Evolutionary conservation across 2,329 filamentous ascomycete genomes (phyloP), one percentile per base, ranked within the genome.

Genomic region (Sarocladium strictum): DNA sequence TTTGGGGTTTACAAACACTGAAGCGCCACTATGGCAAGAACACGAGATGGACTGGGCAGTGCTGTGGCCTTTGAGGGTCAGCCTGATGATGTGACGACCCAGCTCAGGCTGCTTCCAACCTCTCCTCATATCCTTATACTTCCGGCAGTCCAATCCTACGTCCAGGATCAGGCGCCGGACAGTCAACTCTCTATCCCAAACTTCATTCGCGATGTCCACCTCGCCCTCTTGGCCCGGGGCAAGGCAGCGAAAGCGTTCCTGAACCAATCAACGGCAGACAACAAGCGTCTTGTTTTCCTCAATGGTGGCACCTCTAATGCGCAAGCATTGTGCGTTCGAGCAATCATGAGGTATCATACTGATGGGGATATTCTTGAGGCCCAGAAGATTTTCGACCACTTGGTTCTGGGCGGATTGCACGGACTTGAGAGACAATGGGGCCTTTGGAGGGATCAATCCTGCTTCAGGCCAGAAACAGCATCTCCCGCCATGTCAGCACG

Each of bases 41-140:
- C 56, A 59, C 61, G 53, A 59, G 21, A 33, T 61, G n/a, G 53
- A 57, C 29, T 54, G 61, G 47, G 81, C 47, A 79, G 74, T 62
- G 67, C 86, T 53, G 73, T 86, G 53, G 80, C 82, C 58, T 76
- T 86, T 55, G 83, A 86, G 62, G 83, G 83, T 5, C 72, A 79
- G 29, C 61, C 67, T 23, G 76, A 83, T 45, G 69, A 73, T 27
- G 72, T 86, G 27, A 76, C 78, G 23, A 84, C 80, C 3, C 83
- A 86, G 60, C 68, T 86, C 37, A 76, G 76, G 47, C 72, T 86
- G 2, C 74, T 86, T 11, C 83, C 83, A 9, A 74, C 73, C 3
- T 85, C 81, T 1, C 67, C 77, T 0, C 78, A 84, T 55, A 76
- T 86, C 35, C 65, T 85, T 23, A 73, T 84, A 33, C 68, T 86